A percentile compares a stretch with the other conserved stretches of the same genome.
Conservation (phyloP, 768 basidiomycete genomes). For the Agrocybe pediades region DNA sequence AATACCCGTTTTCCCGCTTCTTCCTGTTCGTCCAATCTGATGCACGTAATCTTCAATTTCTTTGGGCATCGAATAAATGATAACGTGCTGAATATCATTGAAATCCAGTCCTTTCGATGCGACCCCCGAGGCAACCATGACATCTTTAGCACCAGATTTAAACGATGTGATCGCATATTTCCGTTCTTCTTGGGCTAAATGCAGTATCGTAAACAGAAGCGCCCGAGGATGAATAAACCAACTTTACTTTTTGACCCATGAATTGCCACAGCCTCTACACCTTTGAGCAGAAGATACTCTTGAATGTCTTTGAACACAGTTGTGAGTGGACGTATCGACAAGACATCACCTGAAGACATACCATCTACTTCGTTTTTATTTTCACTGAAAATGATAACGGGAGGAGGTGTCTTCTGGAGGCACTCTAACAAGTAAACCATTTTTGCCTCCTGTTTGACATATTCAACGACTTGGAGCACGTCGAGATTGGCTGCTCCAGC, state of each 20-base stretch:
- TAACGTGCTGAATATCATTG: conserved; percentile 98
- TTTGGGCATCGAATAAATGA: conserved; percentile 99
- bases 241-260: conserved; percentile 97
- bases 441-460: conserved; percentile 99
- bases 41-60: conserved; percentile 99
- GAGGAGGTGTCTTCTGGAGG: conserved; percentile 96
- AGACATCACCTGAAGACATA: conserved; percentile 32
- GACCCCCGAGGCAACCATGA: conserved; percentile 98
- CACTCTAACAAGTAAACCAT: conserved; percentile 99
- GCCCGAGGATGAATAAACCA: conserved; percentile 22
- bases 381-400: conserved; percentile 96
- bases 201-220: not conserved
- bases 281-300: conserved; percentile 94
- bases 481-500: conserved; percentile 98
- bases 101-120: conserved; percentile 99
- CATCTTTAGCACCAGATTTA: conserved; percentile 96
- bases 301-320: conserved; percentile 77
- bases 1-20: conserved; percentile 97
- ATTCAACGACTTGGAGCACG: conserved; percentile 95
- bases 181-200: conserved; percentile 92
- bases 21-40: conserved; percentile 97
- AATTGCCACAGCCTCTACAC: conserved; percentile 97
- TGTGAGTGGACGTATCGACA: not conserved
- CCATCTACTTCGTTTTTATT: conserved; percentile 99
- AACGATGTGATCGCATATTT: conserved; percentile 99